phyloP scores from a whole-genome alignment of 371 early-diverging fungal species.

The Phascolomyces articulosus region DNA sequence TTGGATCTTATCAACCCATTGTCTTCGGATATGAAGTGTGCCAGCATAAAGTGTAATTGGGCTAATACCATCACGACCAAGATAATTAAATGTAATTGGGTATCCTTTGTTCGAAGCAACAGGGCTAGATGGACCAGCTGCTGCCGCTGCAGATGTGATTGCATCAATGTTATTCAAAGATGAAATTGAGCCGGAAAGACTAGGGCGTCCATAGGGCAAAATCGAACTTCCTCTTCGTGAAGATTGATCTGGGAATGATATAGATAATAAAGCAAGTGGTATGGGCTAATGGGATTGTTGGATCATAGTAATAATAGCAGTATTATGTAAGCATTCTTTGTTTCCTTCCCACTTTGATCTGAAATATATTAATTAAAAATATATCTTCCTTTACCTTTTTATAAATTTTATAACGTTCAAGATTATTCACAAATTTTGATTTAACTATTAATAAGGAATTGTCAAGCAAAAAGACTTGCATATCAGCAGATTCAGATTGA shows the following conservation, averaged over 20 bases:
- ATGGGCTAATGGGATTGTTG: constrained; percentile 77
- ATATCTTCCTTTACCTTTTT: constrained; percentile 33
- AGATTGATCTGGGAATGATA: constrained; percentile 51
- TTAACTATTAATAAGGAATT: constrained; percentile 83
- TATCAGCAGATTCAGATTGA: constrained; percentile 61
- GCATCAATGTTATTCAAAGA: constrained; percentile 20
- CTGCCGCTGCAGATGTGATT: constrained; percentile 7
- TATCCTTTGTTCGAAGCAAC: constrained; percentile 32
- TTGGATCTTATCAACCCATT: constrained; percentile 85
- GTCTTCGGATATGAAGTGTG: constrained; percentile 70
- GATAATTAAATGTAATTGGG: constrained; percentile 73
- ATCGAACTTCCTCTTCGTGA: constrained; percentile 49
- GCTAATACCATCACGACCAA: constrained; percentile 69
- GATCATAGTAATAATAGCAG: too few species aligned
- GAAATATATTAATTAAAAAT: too few species aligned
- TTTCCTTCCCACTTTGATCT: too few species aligned
- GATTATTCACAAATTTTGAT: constrained; percentile 38
- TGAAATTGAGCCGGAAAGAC: constrained; percentile 21
- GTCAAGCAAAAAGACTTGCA: constrained; percentile 85
- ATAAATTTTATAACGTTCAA: constrained; percentile 45
- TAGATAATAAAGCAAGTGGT: constrained; percentile 71
- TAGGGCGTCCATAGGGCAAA: constrained; percentile 36
- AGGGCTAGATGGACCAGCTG: constrained; percentile 2
- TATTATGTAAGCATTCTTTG: too few species aligned
- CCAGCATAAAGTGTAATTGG: constrained; percentile 73